Evolutionary conservation across 169 alveolate genomes (phyloP).

Genomic region (Babesia sp.): DNA sequence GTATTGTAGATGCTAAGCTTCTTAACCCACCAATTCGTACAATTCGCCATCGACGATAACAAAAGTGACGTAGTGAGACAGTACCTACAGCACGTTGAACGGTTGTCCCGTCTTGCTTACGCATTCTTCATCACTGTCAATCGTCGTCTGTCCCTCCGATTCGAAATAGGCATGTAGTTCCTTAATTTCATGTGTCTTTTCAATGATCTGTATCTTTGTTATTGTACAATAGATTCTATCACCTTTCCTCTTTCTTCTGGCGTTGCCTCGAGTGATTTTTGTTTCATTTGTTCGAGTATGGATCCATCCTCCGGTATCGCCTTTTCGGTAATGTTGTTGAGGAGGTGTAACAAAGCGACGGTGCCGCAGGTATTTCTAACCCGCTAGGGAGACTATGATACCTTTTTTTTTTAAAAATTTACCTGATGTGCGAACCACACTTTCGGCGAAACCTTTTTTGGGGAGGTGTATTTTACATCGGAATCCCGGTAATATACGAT

Average conservation of each 20-base stretch:
- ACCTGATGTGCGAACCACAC: conserved; percentile 39
- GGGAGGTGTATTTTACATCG: background rate
- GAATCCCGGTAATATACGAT: background rate
- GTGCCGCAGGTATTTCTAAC: conserved; percentile 35
- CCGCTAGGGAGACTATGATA: background rate
- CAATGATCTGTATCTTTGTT: conserved; percentile 1
- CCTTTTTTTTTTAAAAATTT: background rate
- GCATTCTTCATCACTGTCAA: background rate
- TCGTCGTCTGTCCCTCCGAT: conserved; percentile 16
- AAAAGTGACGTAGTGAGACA: conserved; percentile 28
- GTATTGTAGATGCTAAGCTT: background rate
- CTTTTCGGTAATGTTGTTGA: conserved; percentile 11
- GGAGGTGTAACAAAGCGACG: conserved; percentile 32
- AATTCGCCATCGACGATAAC: conserved; percentile 14
- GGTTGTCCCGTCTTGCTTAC: background rate
- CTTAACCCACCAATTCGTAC: conserved; percentile 25
- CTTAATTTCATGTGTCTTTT: conserved; percentile 1
- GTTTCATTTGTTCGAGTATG: conserved; percentile 2
- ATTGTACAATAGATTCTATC: background rate
- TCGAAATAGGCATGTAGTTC: conserved; percentile 14
- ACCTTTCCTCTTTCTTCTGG: conserved; percentile 26
- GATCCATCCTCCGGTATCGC: background rate
- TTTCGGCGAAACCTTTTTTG: conserved; percentile 2
- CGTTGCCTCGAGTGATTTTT: background rate
- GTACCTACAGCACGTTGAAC: background rate